phyloP scores from a whole-genome alignment of 140 eudicot genomes.

The Erigeron philadelphicus region DNA sequence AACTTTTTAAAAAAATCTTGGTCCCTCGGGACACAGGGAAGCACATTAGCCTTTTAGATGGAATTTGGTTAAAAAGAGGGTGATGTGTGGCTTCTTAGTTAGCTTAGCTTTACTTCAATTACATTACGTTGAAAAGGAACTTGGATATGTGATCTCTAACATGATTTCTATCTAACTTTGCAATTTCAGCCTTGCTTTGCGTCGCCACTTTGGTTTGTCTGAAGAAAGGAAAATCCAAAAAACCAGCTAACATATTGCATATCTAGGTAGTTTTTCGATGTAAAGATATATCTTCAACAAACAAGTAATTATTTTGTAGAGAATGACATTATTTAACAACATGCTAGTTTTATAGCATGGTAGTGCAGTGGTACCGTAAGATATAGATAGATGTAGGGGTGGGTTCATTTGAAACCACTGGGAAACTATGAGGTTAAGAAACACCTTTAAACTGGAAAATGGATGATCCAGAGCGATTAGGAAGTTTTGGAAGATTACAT shows the following conservation, averaged over 20 bases:
- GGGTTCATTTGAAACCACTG: too few species aligned
- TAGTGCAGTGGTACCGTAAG: constrained; percentile 15
- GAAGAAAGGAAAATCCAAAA: constrained; percentile 23
- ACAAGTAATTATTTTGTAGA: constrained; percentile 27
- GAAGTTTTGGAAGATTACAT: too few species aligned
- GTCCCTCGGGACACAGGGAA: too few species aligned
- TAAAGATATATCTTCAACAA: constrained; percentile 20
- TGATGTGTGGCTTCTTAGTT: too few species aligned
- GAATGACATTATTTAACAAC: constrained; percentile 12
- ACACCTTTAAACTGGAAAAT: too few species aligned
- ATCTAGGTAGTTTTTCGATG: constrained; percentile 17
- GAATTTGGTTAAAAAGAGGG: too few species aligned
- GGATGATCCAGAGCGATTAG: too few species aligned
- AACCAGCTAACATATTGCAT: constrained; percentile 13
- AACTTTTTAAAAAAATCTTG: too few species aligned
- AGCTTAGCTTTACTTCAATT: too few species aligned
- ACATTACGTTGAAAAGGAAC: not conserved
- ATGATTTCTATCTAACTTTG: constrained; percentile 15
- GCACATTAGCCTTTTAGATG: too few species aligned
- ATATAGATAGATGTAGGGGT: constrained; percentile 11
- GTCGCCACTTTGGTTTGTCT: constrained; percentile 29
- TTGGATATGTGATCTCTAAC: constrained; percentile 4
- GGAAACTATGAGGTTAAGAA: too few species aligned
- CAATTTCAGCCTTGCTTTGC: constrained; percentile 35
- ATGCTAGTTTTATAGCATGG: constrained; percentile 9